These are phyloP conservation scores for Lentinula sp. DNA, from an alignment of 768 basidiomycete species.

Conservation along the genomic window DNA sequence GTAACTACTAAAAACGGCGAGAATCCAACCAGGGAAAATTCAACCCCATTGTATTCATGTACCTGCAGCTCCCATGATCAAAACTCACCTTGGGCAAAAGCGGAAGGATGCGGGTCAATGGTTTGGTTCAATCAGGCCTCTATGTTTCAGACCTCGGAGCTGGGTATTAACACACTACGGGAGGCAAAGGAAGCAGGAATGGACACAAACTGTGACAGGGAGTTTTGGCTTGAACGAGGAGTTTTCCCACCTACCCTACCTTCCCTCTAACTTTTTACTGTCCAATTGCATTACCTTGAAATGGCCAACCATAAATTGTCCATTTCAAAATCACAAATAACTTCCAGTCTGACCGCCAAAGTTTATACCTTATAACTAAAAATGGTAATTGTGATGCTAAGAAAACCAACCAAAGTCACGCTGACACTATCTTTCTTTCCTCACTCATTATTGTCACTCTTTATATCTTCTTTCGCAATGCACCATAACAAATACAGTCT, in stretches of 20 bases:
- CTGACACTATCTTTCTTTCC: no score
- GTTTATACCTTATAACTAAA: no score
- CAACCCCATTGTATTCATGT: background rate
- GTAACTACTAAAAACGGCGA: background rate
- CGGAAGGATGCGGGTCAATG: background rate
- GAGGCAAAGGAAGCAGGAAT: background rate
- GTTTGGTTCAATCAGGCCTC: conserved; percentile 8
- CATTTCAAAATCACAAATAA: no score
- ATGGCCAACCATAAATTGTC: no score
- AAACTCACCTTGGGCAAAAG: background rate
- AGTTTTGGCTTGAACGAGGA: background rate
- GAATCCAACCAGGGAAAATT: background rate
- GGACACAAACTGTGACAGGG: background rate
- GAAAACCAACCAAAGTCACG: no score
- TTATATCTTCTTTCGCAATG: no score
- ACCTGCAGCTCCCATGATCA: background rate
- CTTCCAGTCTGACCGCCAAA: no score
- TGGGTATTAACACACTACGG: background rate
- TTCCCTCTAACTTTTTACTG: no score
- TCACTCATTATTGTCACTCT: no score
- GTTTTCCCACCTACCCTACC: background rate
- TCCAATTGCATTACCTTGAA: no score
- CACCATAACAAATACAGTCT: no score
- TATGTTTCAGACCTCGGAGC: conserved; percentile 6
- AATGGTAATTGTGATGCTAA: no score